A percentile compares a stretch with the other conserved stretches of the same genome.
These are phyloP conservation scores for Penicillium turbatum DNA, from an alignment of 495 filamentous ascomycete species.

Conservation along the genomic window DNA sequence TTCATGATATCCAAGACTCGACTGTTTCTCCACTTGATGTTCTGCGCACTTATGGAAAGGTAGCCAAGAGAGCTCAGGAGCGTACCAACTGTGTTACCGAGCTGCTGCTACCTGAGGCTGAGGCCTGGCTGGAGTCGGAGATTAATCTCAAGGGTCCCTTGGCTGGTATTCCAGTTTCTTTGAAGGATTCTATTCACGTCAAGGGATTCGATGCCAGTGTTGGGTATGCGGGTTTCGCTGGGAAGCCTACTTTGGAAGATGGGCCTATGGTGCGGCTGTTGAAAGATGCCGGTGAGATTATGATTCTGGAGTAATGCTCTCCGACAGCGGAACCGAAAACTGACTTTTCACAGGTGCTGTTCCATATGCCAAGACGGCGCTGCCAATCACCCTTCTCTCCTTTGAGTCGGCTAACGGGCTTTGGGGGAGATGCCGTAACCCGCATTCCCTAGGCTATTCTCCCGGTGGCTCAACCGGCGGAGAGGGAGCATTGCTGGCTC, in stretches of 20 bases:
- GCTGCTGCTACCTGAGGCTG: conserved; percentile 74
- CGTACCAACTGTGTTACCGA: conserved; percentile 93
- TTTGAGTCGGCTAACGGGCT: conserved; percentile 93
- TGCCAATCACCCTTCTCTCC: conserved; percentile 86
- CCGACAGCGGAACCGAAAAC: not conserved
- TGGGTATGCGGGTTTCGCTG: conserved; percentile 70
- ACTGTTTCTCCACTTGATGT: conserved; percentile 65
- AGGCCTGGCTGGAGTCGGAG: conserved; percentile 65
- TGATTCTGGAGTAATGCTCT: not conserved
- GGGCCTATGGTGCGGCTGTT: conserved; percentile 71
- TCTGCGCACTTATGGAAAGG: conserved; percentile 84
- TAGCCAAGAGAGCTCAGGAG: conserved; percentile 76
- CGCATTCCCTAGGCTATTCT: conserved; percentile 76
- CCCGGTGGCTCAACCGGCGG: conserved; percentile 92
- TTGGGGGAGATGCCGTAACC: conserved; percentile 79
- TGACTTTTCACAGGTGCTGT: conserved; percentile 60
- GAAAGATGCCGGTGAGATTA: conserved; percentile 69
- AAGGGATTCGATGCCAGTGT: conserved; percentile 84
- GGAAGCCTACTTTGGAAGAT: conserved; percentile 61
- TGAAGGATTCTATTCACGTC: conserved; percentile 86
- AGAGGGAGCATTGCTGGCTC: conserved; percentile 78
- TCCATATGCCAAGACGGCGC: conserved; percentile 91
- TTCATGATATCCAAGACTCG: conserved; percentile 68
- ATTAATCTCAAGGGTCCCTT: conserved; percentile 79
- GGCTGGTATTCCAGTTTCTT: conserved; percentile 81